Conservation (phyloP, 2,329 filamentous ascomycete genomes). For the Fusarium zealandicum region DNA sequence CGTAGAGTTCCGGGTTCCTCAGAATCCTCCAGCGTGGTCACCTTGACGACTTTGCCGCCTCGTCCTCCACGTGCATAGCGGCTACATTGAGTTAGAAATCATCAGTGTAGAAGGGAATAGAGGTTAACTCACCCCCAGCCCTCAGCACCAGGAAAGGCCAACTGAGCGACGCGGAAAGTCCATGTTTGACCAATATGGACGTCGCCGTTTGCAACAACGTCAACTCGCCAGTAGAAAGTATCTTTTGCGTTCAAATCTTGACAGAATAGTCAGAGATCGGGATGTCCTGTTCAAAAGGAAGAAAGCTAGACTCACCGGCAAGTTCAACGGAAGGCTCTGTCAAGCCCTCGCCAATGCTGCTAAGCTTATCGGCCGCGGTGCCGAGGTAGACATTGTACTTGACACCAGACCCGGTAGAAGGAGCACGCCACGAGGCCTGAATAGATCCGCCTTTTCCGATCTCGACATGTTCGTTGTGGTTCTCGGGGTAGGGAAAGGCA, state of each 20-base stretch:
- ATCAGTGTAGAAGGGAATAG: neutral
- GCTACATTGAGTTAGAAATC: neutral
- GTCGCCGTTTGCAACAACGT: neutral
- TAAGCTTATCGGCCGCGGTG: neutral
- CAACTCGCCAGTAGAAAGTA: neutral
- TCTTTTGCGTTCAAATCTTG: neutral
- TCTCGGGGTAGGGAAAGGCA: neutral
- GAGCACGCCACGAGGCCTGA: constrained; percentile 1
- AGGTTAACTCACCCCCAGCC: constrained; percentile 41
- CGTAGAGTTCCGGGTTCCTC: constrained; percentile 42
- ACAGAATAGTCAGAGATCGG: neutral
- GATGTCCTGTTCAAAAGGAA: accelerated
- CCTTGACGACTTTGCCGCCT: constrained; percentile 45
- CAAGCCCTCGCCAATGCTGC: neutral
- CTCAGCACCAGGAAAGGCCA: constrained; percentile 47
- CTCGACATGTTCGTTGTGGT: constrained; percentile 5
- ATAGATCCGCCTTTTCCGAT: neutral
- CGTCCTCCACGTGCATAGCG: constrained; percentile 46
- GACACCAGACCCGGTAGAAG: neutral
- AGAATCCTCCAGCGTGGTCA: constrained; percentile 44
- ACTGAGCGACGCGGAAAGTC: constrained; percentile 33
- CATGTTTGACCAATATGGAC: neutral
- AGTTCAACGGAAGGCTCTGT: neutral
- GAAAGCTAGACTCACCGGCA: neutral
- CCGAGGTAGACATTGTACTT: neutral